A percentile compares a stretch with the other conserved stretches of the same genome.
These are phyloP conservation scores for Melanomma pulvis-pyrius DNA, from an alignment of 495 filamentous ascomycete species.

Conservation along the genomic window DNA sequence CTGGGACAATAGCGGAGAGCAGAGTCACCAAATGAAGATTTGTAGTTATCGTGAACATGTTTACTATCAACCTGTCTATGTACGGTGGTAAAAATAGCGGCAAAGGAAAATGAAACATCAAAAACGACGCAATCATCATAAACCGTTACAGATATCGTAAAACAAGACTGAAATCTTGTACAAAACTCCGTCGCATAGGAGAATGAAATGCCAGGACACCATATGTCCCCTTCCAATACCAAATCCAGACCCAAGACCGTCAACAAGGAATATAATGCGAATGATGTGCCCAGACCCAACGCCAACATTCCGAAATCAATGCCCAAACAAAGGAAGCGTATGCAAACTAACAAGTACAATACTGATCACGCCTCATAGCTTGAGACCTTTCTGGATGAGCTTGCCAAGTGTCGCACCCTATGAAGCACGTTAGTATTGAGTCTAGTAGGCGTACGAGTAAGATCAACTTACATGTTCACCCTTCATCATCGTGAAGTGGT, in stretches of 20 bases:
- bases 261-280: not conserved
- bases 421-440: constrained; percentile 27
- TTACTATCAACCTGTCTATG: constrained; percentile 5
- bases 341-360: constrained; percentile 18
- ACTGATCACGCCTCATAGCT: constrained; percentile 22
- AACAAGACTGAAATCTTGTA: not conserved
- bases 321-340: constrained; percentile 27
- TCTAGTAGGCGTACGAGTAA: not conserved
- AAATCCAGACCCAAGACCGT: not conserved
- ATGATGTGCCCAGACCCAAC: constrained; percentile 8
- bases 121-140: constrained; percentile 8
- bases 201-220: not conserved
- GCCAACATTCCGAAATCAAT: constrained; percentile 30
- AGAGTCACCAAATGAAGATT: not conserved
- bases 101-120: not conserved
- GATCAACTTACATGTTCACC: constrained; percentile 53
- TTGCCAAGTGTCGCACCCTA: constrained; percentile 41
- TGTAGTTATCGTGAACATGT: not conserved
- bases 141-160: constrained; percentile 1
- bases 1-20: not conserved
- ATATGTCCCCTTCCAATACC: not conserved
- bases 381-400: constrained; percentile 39
- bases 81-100: not conserved
- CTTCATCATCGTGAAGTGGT: constrained; percentile 76
- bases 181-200: no score